phyloP scores from a whole-genome alignment of 805 yeast species.

The Lipomyces mesembrius region DNA sequence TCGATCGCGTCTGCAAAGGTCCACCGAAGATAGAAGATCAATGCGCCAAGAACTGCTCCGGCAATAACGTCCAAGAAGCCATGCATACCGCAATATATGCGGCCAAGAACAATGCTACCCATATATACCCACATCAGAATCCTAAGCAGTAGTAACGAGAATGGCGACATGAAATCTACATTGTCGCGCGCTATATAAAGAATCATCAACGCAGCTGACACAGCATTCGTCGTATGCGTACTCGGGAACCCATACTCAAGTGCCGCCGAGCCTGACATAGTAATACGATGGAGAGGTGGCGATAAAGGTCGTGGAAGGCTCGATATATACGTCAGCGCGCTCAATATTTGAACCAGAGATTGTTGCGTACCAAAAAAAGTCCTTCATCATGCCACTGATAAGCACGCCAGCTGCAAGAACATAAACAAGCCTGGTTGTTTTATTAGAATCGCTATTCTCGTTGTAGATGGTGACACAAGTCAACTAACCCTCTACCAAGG shows the following conservation, averaged over 20 bases:
- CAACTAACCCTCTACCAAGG: conserved; percentile 57
- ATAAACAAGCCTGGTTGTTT: conserved; percentile 48
- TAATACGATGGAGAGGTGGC: conserved; percentile 88
- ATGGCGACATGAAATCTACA: conserved; percentile 15
- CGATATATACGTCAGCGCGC: neutral
- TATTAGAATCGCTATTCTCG: neutral
- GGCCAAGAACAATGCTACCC: conserved; percentile 70
- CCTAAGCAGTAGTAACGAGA: conserved; percentile 13
- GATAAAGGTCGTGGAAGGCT: conserved; percentile 83
- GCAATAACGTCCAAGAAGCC: conserved; percentile 76
- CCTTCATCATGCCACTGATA: conserved; percentile 75
- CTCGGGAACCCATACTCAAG: conserved; percentile 95
- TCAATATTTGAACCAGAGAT: neutral
- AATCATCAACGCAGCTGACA: conserved; percentile 69
- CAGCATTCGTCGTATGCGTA: conserved; percentile 93
- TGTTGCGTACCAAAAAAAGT: conserved; percentile 61
- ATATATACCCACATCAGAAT: conserved; percentile 53
- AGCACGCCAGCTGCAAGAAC: conserved; percentile 66
- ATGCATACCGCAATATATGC: conserved; percentile 97
- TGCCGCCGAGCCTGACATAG: conserved; percentile 88
- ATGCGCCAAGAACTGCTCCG: conserved; percentile 69
- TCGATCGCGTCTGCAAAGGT: conserved; percentile 54
- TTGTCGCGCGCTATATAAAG: conserved; percentile 33
- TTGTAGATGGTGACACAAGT: conserved; percentile 2
- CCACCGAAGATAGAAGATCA: conserved; percentile 56